These are phyloP conservation scores for Talaromyces sp. DNA, from an alignment of 2,329 filamentous ascomycete species.

Conservation along the genomic window DNA sequence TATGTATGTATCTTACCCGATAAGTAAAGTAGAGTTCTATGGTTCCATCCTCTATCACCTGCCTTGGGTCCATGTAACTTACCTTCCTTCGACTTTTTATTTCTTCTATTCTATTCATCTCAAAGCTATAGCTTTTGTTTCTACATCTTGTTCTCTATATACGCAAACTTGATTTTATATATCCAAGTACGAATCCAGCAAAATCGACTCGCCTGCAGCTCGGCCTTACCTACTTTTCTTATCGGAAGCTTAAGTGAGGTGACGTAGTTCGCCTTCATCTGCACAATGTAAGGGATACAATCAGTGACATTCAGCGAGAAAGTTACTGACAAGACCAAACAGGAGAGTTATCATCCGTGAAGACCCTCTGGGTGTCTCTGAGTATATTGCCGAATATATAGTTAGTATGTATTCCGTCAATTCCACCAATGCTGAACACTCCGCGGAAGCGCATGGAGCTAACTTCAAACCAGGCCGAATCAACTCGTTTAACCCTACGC, in stretches of 20 bases:
- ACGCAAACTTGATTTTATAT: background rate
- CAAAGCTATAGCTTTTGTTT: background rate
- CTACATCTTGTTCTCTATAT: background rate
- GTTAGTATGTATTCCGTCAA: constrained; percentile 53
- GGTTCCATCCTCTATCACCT: constrained; percentile 10
- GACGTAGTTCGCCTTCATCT: constrained; percentile 16
- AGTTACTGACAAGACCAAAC: background rate
- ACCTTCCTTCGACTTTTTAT: constrained; percentile 1
- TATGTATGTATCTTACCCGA: constrained; percentile 8
- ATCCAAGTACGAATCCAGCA: background rate
- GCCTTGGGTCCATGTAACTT: constrained; percentile 14
- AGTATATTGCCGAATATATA: constrained; percentile 78
- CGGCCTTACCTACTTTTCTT: background rate
- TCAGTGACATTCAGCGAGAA: background rate
- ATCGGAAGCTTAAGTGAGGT: constrained; percentile 14
- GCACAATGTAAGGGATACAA: constrained; percentile 16
- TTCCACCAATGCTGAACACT: background rate
- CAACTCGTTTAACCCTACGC: constrained; percentile 69
- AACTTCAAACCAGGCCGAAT: constrained; percentile 60
- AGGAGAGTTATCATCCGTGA: constrained; percentile 85
- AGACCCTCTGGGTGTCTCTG: constrained; percentile 64
- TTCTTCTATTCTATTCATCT: background rate
- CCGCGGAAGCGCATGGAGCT: background rate
- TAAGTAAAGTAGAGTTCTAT: background rate
- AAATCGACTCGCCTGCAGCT: background rate